A percentile compares a stretch with the other conserved stretches of the same genome.
Evolutionary conservation across 75 land plant genomes (phyloP).

Genomic region (Ceratopteris richardii): DNA sequence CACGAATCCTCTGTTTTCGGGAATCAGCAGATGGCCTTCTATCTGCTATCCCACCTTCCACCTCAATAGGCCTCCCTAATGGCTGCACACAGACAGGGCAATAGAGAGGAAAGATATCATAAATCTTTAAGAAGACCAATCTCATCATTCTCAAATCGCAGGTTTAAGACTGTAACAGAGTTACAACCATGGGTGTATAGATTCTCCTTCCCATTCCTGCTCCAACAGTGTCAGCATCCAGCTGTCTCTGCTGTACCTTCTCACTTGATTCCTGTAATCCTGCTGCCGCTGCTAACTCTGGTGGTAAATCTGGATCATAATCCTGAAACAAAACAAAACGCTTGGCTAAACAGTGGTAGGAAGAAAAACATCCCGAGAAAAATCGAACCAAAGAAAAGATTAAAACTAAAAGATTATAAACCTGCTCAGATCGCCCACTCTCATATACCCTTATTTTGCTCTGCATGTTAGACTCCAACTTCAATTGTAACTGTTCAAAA

Average conservation of each 20-base stretch:
- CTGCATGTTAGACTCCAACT: constrained; percentile 95
- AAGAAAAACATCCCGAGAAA: no score
- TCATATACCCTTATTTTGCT: constrained; percentile 94
- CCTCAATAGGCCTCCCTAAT: constrained; percentile 62
- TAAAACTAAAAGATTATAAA: constrained; percentile 7
- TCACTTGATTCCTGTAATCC: constrained; percentile 62
- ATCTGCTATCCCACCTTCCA: constrained; percentile 51
- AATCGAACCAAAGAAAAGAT: background rate
- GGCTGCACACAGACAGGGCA: constrained; percentile 32
- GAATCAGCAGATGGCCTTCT: constrained; percentile 47
- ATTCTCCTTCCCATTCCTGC: constrained; percentile 22
- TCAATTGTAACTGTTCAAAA: constrained; percentile 59
- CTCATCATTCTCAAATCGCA: no score
- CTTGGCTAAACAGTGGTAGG: no score
- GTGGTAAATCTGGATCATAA: constrained; percentile 96
- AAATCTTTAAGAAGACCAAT: constrained; percentile 2
- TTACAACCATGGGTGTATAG: background rate
- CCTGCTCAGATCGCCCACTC: constrained; percentile 93
- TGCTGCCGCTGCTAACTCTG: constrained; percentile 83
- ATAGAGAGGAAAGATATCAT: background rate
- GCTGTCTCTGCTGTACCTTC: constrained; percentile 21
- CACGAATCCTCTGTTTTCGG: constrained; percentile 33
- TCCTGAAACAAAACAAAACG: constrained; percentile 42
- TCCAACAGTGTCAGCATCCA: constrained; percentile 41
- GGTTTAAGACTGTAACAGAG: no score